These are phyloP conservation scores for Pyrenophora tritici-repentis DNA, from an alignment of 2,329 filamentous ascomycete species.

Conservation along the genomic window DNA sequence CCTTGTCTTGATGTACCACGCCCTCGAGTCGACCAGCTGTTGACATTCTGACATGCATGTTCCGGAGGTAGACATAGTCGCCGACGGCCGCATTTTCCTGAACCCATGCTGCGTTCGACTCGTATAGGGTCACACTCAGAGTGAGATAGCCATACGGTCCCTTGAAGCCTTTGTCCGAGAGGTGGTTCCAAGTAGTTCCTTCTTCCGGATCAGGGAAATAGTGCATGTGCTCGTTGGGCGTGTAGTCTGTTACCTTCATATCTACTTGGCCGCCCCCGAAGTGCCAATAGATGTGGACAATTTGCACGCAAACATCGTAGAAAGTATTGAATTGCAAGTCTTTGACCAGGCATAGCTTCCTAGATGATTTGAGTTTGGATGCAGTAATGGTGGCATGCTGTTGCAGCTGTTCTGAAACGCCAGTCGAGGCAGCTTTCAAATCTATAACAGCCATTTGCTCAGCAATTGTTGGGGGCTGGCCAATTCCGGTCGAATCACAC, in stretches of 20 bases:
- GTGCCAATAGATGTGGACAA: conserved; percentile 61
- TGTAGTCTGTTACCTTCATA: conserved; percentile 35
- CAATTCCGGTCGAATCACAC: conserved; percentile 6
- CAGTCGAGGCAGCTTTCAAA: conserved; percentile 29
- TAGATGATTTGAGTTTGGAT: conserved; percentile 6
- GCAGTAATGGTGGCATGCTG: conserved; percentile 17
- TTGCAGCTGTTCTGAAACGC: conserved; percentile 17
- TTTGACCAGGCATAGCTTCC: conserved; percentile 61
- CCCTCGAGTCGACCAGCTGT: conserved; percentile 69
- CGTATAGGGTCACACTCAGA: conserved; percentile 72
- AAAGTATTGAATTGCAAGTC: conserved; percentile 64
- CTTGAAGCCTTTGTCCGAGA: conserved; percentile 60
- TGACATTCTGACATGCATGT: conserved; percentile 69
- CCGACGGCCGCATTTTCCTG: conserved; percentile 61
- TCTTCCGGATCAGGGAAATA: conserved; percentile 53
- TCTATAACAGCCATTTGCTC: conserved; percentile 35
- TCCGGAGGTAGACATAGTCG: conserved; percentile 69
- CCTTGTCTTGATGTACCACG: conserved; percentile 66
- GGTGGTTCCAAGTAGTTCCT: conserved; percentile 19
- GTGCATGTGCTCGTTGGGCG: conserved; percentile 64
- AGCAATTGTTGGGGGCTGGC: conserved; percentile 8
- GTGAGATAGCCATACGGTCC: conserved; percentile 76
- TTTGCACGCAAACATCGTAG: conserved; percentile 72
- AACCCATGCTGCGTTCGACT: conserved; percentile 67
- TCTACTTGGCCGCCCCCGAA: conserved; percentile 44